Evolutionary conservation across 805 yeast genomes (phyloP).

Genomic region (Suhomyces prunicola): DNA sequence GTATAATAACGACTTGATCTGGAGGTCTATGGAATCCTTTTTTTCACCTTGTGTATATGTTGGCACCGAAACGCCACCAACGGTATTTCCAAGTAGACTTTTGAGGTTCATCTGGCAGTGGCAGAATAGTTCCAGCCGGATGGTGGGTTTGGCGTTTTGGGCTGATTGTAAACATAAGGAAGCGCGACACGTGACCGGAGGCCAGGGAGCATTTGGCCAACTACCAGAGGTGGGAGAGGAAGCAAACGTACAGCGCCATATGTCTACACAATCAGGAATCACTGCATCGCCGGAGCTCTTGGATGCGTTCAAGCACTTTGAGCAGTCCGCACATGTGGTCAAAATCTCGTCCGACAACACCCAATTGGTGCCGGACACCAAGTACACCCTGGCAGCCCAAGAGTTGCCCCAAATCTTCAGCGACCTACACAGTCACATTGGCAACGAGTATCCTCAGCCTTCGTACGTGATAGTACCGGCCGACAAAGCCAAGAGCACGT

Average conservation of each 20-base stretch:
- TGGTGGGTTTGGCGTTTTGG: not conserved
- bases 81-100: not conserved
- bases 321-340: conserved; percentile 25
- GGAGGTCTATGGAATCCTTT: conserved; percentile 57
- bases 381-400: conserved; percentile 12
- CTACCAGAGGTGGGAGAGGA: not conserved
- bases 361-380: conserved; percentile 27
- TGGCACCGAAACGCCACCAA: conserved; percentile 6
- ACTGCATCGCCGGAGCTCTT: conserved; percentile 41
- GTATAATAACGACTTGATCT: conserved; percentile 56
- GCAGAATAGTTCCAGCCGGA: not conserved
- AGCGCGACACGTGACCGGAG: not conserved
- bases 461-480: conserved; percentile 29
- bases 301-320: conserved; percentile 36
- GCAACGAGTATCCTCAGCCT: conserved; percentile 31
- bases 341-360: conserved; percentile 33
- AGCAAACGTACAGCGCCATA: conserved; percentile 7
- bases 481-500: conserved; percentile 13
- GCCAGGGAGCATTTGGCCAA: not conserved
- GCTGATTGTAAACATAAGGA: not conserved
- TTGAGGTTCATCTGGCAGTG: conserved; percentile 1
- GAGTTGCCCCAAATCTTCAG: conserved; percentile 17
- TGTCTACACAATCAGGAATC: conserved; percentile 47
- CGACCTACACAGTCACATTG: conserved; percentile 19
- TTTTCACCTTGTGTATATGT: conserved; percentile 13